Base-by-base conservation (phyloP, 2,329 filamentous ascomycete species). In the Moelleriella libera region DNA sequence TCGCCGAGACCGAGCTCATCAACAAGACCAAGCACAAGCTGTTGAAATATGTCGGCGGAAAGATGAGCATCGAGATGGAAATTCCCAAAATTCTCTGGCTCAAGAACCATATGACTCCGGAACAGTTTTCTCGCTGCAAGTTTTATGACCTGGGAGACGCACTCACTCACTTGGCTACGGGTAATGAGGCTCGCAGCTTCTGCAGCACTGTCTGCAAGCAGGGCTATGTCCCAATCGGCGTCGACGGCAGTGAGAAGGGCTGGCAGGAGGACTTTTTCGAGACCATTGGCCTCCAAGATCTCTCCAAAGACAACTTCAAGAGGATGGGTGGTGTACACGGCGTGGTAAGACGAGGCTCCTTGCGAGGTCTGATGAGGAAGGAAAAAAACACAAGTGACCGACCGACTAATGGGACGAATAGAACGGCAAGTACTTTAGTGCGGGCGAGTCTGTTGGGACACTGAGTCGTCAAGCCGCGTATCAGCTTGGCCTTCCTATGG, bases 61-160 rank as follows among this genome's bases (percentile, higher is more conserved):
- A 85, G 63, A 98, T 98, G 92, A 95, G 88, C 63, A 90, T 96
- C 54, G 92, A 98, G 72, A 98, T 98, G 92, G 92, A 98, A 65
- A 94, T 98, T 48, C 92, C 92, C 53, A 98, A 98, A 69, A 87
- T 96, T 1, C 74, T 97, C 49, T 98, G 92, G 92, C 75, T 98
- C 61, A 97, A 97, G 76, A 95, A 95, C 67, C 79, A 97, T 68
- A 97, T 98, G 92, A 85, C 92, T 2, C 75, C 84, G 48, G 86
- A 95, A 58, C 72, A 92, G 12, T 98, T 97, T 58, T 82, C 83
- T 48, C 81, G 83, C 52, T 96, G 89, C 80, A 96, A 95, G 66
- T 98, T 98, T 62, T 98, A 95, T 65, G 92, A 98, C 60, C 68
- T 98, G 58, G 82, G 82, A 1, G 92, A 98, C 66, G 92, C 88